A percentile compares a stretch with the other conserved stretches of the same genome.
Evolutionary conservation across 306 rosid species (phyloP).

Genomic region (Astragalus membranaceus): DNA sequence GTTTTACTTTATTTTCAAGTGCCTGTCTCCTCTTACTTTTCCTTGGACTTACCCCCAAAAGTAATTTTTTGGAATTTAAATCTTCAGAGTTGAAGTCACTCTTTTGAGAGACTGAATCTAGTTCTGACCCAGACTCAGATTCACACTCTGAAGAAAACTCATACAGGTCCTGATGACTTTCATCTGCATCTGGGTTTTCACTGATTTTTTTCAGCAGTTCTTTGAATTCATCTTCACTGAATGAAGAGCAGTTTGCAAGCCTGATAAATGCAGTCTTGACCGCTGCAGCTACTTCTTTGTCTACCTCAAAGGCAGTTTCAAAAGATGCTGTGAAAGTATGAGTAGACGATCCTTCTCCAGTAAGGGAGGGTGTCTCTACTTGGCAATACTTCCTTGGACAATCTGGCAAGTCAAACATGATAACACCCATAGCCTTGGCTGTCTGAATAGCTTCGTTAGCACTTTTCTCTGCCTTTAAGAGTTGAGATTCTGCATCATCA

Average conservation of each 20-base stretch:
- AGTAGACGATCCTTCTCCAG: constrained; percentile 55
- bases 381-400: constrained; percentile 60
- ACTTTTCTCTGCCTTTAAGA: constrained; percentile 50
- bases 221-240: constrained; percentile 62
- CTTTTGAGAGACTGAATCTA: constrained; percentile 32
- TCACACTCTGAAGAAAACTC: constrained; percentile 57
- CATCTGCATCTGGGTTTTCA: constrained; percentile 71
- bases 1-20: constrained; percentile 45
- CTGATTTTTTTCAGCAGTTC: constrained; percentile 69
- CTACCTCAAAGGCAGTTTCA: constrained; percentile 92
- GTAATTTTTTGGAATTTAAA: constrained; percentile 35
- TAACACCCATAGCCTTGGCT: constrained; percentile 76
- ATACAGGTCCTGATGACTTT: constrained; percentile 31
- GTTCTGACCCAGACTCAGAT: constrained; percentile 50
- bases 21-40: constrained; percentile 57
- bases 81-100: constrained; percentile 28
- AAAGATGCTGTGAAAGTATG: constrained; percentile 78
- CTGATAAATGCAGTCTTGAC: constrained; percentile 68
- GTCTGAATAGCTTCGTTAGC: constrained; percentile 78
- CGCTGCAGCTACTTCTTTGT: constrained; percentile 84
- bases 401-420: constrained; percentile 77
- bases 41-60: constrained; percentile 32
- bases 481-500: constrained; percentile 66
- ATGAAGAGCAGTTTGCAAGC: constrained; percentile 71
- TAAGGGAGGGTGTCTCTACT: constrained; percentile 50